Percentiles rank a stretch among this genome's conserved stretches.
phyloP scores from a whole-genome alignment of 495 filamentous ascomycete genomes.

The Aspergillus taichungensis region DNA sequence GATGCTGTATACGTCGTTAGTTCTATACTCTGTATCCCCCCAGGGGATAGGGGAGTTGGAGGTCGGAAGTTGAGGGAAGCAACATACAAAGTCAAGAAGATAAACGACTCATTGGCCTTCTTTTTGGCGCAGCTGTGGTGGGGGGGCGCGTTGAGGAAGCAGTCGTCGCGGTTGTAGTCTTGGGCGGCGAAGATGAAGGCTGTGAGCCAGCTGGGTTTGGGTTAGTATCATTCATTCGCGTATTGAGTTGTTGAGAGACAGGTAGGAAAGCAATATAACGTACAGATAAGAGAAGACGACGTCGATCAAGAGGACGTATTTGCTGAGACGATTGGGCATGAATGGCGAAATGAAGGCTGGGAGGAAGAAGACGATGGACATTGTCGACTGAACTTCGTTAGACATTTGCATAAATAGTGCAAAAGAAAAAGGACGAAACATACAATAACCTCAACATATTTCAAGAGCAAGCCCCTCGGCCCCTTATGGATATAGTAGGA shows the following conservation, averaged over 20 bases:
- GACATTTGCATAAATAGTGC: neutral
- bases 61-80: neutral
- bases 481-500: slow-evolving; percentile 44
- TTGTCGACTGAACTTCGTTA: slow-evolving; percentile 29
- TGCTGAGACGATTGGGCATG: slow-evolving; percentile 32
- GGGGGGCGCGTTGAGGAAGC: slow-evolving; percentile 24
- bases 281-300: slow-evolving; percentile 56
- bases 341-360: slow-evolving; percentile 46
- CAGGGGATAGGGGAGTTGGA: no score
- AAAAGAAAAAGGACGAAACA: slow-evolving; percentile 10
- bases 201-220: slow-evolving; percentile 43
- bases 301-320: slow-evolving; percentile 44
- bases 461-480: slow-evolving; percentile 33
- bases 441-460: slow-evolving; percentile 52
- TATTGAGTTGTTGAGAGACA: no score
- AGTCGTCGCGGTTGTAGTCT: slow-evolving; percentile 39
- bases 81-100: slow-evolving; percentile 53
- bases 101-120: slow-evolving; percentile 49
- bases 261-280: no score
- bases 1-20: slow-evolving; percentile 17
- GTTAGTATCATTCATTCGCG: no score
- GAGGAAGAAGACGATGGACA: slow-evolving; percentile 51
- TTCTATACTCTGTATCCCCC: neutral
- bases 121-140: slow-evolving; percentile 23
- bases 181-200: slow-evolving; percentile 50